Evolutionary conservation across 2,329 filamentous ascomycete species (phyloP).

Genomic region (Arthroderma sp.): DNA sequence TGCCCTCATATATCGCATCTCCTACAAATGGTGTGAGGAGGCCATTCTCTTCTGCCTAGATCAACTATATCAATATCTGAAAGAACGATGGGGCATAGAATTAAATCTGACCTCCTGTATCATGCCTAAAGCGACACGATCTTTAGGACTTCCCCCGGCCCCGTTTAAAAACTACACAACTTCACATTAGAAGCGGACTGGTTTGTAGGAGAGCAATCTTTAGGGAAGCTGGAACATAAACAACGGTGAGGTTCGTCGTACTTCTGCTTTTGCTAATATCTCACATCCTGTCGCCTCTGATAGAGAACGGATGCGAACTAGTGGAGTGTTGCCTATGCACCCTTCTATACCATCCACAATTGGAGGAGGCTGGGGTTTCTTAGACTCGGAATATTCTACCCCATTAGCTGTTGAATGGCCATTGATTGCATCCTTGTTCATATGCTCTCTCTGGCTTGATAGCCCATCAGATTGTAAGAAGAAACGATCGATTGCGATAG

Average conservation of each 20-base stretch:
- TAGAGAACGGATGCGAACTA: conserved; percentile 74
- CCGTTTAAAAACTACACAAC: conserved; percentile 65
- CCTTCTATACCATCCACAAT: conserved; percentile 75
- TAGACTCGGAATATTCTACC: neutral
- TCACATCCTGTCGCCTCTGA: conserved; percentile 76
- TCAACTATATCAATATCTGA: conserved; percentile 4
- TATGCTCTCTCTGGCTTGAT: neutral
- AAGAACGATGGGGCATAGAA: neutral
- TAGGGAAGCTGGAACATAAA: neutral
- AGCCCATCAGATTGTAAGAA: neutral
- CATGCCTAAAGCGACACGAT: conserved; percentile 84
- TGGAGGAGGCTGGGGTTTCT: conserved; percentile 20
- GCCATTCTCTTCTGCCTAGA: conserved; percentile 62
- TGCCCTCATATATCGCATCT: conserved; percentile 95
- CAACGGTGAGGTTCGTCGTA: conserved; percentile 19
- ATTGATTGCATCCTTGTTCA: neutral
- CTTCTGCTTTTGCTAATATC: conserved; percentile 85
- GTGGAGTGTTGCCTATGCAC: conserved; percentile 84
- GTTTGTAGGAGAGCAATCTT: neutral
- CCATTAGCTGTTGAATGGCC: neutral
- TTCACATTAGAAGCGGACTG: conserved; percentile 10
- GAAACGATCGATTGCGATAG: conserved; percentile 55
- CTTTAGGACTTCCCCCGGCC: conserved; percentile 85
- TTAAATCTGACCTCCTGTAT: conserved; percentile 46
- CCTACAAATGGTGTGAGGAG: conserved; percentile 66